Evolutionary conservation across 345 rosid species (phyloP).

Genomic region (Eucalyptus melliodora): DNA sequence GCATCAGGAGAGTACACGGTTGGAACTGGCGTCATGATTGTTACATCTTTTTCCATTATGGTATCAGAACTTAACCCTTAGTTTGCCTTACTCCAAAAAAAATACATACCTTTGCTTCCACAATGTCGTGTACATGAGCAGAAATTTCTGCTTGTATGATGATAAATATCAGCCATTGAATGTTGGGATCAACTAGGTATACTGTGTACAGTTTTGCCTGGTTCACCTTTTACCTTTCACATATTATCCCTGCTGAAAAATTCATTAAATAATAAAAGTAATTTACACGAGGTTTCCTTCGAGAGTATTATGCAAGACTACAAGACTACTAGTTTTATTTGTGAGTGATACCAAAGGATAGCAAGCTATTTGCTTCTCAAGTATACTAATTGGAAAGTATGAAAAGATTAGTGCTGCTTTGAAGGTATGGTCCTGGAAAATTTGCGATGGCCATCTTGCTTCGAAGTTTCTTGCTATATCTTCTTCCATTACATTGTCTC

Average conservation of each 20-base stretch:
- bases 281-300: neutral
- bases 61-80: conserved; percentile 15
- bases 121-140: neutral
- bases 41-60: conserved; percentile 61
- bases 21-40: conserved; percentile 47
- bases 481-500: neutral
- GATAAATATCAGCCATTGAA: neutral
- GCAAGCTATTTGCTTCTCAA: neutral
- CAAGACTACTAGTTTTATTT: neutral
- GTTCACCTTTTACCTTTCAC: neutral
- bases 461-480: neutral
- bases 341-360: neutral
- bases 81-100: neutral
- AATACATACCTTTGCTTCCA: neutral
- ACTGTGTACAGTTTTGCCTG: neutral
- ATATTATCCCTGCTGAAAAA: neutral
- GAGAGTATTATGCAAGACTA: neutral
- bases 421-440: neutral
- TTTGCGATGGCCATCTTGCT: neutral
- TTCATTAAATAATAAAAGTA: neutral
- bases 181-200: neutral
- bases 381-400: neutral
- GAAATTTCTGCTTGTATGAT: neutral
- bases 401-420: neutral
- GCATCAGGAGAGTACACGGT: conserved; percentile 89